A percentile compares a stretch with the other conserved stretches of the same genome.
Conservation (phyloP, 169 alveolate species). For the Plasmodium gonderi region DNA sequence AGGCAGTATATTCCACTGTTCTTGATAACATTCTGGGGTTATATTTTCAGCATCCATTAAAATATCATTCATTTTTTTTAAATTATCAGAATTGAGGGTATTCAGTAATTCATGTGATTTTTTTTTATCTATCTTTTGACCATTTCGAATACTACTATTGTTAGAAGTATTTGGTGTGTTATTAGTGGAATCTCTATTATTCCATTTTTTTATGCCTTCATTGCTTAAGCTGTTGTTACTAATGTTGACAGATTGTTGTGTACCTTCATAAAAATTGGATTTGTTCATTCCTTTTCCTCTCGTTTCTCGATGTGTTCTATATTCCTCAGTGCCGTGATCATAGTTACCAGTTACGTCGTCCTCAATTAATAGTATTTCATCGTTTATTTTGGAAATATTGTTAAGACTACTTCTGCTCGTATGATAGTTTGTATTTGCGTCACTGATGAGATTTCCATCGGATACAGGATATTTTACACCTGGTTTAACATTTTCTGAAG, state of each 20-base stretch:
- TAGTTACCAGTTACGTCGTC: not conserved
- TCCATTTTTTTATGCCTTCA: not conserved
- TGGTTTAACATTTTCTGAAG: not conserved
- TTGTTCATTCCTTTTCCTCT: too few species aligned
- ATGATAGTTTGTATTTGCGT: not conserved
- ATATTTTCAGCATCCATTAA: slow-evolving; percentile 60
- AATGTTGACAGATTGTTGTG: too few species aligned
- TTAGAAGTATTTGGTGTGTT: not conserved
- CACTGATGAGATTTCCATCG: too few species aligned
- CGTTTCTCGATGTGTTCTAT: not conserved
- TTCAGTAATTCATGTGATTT: slow-evolving; percentile 5
- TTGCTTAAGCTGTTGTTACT: not conserved
- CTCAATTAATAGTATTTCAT: slow-evolving; percentile 14
- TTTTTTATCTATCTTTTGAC: slow-evolving; percentile 16
- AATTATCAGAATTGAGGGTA: not conserved
- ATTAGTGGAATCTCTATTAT: not conserved
- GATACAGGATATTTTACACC: not conserved
- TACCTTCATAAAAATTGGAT: too few species aligned
- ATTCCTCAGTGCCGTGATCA: not conserved
- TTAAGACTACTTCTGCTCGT: not conserved
- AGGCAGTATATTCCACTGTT: slow-evolving; percentile 63
- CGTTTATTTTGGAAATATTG: slow-evolving; percentile 29
- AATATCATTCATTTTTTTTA: slow-evolving; percentile 60
- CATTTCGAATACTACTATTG: not conserved
- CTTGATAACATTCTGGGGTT: slow-evolving; percentile 71